Evolutionary conservation across 2,329 filamentous ascomycete genomes (phyloP).

Genomic region (Rhynchosporium secalis): DNA sequence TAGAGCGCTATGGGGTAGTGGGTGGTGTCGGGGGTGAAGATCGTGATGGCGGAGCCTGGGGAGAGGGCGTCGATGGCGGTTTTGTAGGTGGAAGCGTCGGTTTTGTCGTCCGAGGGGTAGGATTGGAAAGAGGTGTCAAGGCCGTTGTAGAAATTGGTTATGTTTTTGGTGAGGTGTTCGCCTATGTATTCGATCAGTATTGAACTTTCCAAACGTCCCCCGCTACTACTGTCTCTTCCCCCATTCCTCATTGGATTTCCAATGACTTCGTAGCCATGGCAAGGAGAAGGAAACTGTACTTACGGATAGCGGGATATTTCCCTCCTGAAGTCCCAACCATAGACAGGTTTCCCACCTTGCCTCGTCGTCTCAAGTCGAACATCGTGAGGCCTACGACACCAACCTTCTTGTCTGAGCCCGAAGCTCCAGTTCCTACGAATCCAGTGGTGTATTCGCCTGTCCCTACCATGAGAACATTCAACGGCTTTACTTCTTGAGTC

Average conservation of each 20-base stretch:
- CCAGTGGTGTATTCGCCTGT: conserved; percentile 97
- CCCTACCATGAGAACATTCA: conserved; percentile 50
- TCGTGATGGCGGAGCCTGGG: conserved; percentile 85
- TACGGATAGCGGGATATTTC: conserved; percentile 90
- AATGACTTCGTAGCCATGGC: neutral
- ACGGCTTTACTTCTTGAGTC: conserved; percentile 23
- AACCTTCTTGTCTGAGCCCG: conserved; percentile 91
- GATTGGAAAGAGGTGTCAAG: conserved; percentile 85
- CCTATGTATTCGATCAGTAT: conserved; percentile 48
- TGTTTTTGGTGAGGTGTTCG: conserved; percentile 84
- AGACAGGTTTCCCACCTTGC: conserved; percentile 80
- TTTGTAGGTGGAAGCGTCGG: conserved; percentile 84
- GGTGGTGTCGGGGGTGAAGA: conserved; percentile 92
- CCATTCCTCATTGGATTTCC: neutral
- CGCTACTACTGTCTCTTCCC: neutral
- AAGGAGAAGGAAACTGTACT: conserved; percentile 38
- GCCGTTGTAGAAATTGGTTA: conserved; percentile 82
- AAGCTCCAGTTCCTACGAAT: conserved; percentile 81
- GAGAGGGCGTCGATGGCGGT: conserved; percentile 79
- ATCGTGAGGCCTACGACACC: conserved; percentile 88
- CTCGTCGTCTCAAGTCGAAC: conserved; percentile 83
- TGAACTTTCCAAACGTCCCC: neutral
- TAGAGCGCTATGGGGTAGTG: conserved; percentile 92
- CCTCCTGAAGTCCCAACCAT: conserved; percentile 89
- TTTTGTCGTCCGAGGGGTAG: conserved; percentile 71